Evolutionary conservation across 2,329 filamentous ascomycete species (phyloP).

Genomic region (Magnaporthiopsis poae): DNA sequence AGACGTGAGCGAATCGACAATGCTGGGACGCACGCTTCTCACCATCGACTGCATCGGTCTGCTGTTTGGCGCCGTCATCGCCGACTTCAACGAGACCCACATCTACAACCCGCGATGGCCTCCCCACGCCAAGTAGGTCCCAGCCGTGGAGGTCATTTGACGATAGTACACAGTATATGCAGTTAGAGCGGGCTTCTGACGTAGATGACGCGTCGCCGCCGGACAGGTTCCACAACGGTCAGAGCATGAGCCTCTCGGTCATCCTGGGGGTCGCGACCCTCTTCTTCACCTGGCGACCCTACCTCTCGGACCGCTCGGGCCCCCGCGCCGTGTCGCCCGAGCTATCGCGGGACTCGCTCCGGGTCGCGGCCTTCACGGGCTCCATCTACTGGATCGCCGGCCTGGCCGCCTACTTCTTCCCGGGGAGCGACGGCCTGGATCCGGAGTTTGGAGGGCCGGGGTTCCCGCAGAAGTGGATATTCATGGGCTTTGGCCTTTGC

Average conservation of each 20-base stretch:
- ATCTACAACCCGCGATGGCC: slow-evolving; percentile 35
- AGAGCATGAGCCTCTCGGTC: slow-evolving; percentile 31
- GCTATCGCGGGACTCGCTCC: slow-evolving; percentile 22
- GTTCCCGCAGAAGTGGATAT: slow-evolving; percentile 29
- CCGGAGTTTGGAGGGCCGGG: slow-evolving; percentile 33
- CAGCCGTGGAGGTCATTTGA: not conserved
- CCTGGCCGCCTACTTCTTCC: slow-evolving; percentile 26
- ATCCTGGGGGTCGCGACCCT: slow-evolving; percentile 29
- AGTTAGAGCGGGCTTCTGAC: not conserved
- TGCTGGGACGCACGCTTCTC: slow-evolving; percentile 31
- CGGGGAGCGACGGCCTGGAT: slow-evolving; percentile 30
- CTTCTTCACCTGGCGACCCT: slow-evolving; percentile 29
- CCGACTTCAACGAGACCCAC: slow-evolving; percentile 31
- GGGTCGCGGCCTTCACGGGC: slow-evolving; percentile 25
- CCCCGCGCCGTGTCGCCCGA: slow-evolving; percentile 12
- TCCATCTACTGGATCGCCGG: slow-evolving; percentile 33
- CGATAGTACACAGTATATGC: no score
- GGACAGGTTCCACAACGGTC: slow-evolving; percentile 30
- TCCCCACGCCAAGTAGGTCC: slow-evolving; percentile 33
- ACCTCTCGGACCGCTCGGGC: slow-evolving; percentile 9
- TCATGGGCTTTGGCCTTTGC: slow-evolving; percentile 19
- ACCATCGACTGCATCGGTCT: slow-evolving; percentile 28
- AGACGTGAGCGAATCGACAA: slow-evolving; percentile 10
- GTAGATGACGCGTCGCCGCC: not conserved
- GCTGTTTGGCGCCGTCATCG: slow-evolving; percentile 27